Evolutionary conservation across 2,329 filamentous ascomycete genomes (phyloP).

Genomic region (Trichoderma simmonsii): DNA sequence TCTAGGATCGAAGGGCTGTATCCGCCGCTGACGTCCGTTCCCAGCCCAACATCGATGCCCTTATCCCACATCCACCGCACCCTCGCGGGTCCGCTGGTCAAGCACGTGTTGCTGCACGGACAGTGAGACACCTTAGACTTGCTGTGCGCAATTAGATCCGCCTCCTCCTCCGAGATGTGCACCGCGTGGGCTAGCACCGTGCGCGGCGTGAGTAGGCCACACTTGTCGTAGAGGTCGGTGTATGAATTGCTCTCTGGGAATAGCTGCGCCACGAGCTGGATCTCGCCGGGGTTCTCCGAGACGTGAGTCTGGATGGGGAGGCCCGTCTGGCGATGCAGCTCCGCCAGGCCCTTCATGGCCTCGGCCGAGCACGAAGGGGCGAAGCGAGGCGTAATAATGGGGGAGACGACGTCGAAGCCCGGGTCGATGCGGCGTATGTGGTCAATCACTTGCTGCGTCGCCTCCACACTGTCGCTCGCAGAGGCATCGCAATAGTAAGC

Average conservation of each 20-base stretch:
- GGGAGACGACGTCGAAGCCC: slow-evolving; percentile 59
- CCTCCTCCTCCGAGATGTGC: slow-evolving; percentile 68
- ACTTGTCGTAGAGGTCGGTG: slow-evolving; percentile 72
- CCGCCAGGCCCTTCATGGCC: slow-evolving; percentile 62
- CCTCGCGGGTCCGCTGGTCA: slow-evolving; percentile 75
- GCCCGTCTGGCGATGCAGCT: slow-evolving; percentile 58
- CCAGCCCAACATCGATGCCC: slow-evolving; percentile 77
- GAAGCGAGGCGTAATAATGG: slow-evolving; percentile 75
- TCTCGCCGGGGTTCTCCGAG: slow-evolving; percentile 74
- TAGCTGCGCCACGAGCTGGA: slow-evolving; percentile 64
- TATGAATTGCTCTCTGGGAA: slow-evolving; percentile 68
- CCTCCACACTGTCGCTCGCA: slow-evolving; percentile 52
- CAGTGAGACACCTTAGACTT: slow-evolving; percentile 76
- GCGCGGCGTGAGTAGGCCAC: slow-evolving; percentile 63
- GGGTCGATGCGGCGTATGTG: slow-evolving; percentile 70
- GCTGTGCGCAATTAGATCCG: slow-evolving; percentile 57
- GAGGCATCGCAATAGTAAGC: slow-evolving; percentile 76
- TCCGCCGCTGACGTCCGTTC: slow-evolving; percentile 87
- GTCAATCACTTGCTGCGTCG: slow-evolving; percentile 57
- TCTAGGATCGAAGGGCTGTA: slow-evolving; percentile 80
- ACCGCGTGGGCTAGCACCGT: slow-evolving; percentile 87
- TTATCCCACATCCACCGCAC: slow-evolving; percentile 71
- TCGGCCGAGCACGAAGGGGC: slow-evolving; percentile 59
- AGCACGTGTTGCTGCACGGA: slow-evolving; percentile 77
- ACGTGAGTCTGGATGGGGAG: slow-evolving; percentile 86